phyloP scores from a whole-genome alignment of 352 stramenopile species.

The Globisporangium okanoganense region DNA sequence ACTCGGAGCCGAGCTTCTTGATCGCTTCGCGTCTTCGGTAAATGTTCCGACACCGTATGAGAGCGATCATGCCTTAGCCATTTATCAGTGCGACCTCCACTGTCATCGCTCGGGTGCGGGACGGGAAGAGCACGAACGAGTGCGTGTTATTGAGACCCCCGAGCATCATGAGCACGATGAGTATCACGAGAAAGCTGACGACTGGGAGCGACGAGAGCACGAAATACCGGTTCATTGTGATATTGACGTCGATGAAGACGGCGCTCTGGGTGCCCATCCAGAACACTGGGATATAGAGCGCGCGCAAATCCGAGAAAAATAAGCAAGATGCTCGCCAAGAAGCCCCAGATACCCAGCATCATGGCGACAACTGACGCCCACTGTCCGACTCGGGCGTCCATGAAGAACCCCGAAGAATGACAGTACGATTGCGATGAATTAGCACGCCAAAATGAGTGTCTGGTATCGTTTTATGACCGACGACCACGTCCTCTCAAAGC shows the following conservation, averaged over 20 bases:
- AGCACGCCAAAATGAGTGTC: neutral
- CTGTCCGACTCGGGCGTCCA: neutral
- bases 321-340: constrained; percentile 6
- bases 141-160: neutral
- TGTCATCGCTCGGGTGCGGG: neutral
- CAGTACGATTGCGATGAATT: constrained; percentile 5
- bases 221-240: neutral
- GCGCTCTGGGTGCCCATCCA: constrained; percentile 17
- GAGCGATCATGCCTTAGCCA: neutral
- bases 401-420: neutral
- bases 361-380: neutral
- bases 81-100: constrained; percentile 1
- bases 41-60: constrained; percentile 2
- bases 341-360: constrained; percentile 1
- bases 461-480: neutral
- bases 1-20: neutral
- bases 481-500: neutral
- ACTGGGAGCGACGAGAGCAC: neutral
- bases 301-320: constrained; percentile 13
- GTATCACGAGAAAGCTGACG: neutral
- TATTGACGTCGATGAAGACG: constrained; percentile 23
- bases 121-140: neutral
- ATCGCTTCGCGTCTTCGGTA: neutral
- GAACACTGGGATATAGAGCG: constrained; percentile 7
- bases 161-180: neutral